A percentile compares a stretch with the other conserved stretches of the same genome.
Conservation (phyloP, 768 basidiomycete genomes). For the Naganishia kalamii region DNA sequence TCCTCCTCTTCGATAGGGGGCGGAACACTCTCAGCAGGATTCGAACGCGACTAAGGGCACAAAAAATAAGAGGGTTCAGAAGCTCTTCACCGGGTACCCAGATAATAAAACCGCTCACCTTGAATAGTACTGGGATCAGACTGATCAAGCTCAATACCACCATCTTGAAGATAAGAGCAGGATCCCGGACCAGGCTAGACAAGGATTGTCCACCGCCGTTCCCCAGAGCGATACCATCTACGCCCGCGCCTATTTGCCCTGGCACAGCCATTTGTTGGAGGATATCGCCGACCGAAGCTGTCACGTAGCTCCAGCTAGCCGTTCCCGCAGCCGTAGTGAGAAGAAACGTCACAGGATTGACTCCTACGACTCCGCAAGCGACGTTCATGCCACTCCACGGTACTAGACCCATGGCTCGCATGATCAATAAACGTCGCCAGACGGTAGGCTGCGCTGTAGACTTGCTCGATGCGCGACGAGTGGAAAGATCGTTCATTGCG, state of each 20-base stretch:
- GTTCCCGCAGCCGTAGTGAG: constrained; percentile 46
- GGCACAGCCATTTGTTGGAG: constrained; percentile 35
- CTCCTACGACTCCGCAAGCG: constrained; percentile 85
- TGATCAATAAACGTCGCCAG: constrained; percentile 81
- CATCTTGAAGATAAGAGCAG: constrained; percentile 75
- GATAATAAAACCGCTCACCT: constrained; percentile 17
- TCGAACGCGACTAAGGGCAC: constrained; percentile 23
- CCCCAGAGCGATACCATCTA: neutral
- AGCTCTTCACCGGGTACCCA: neutral
- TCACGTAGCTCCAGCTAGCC: constrained; percentile 46
- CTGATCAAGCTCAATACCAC: constrained; percentile 74
- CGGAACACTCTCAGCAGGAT: neutral
- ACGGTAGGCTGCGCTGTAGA: constrained; percentile 31
- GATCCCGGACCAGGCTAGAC: constrained; percentile 76
- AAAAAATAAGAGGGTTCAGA: neutral
- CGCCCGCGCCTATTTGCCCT: neutral
- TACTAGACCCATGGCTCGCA: constrained; percentile 84
- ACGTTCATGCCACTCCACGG: constrained; percentile 98
- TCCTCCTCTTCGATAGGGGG: constrained; percentile 9
- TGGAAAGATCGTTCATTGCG: constrained; percentile 16
- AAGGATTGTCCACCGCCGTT: constrained; percentile 55
- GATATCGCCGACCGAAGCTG: constrained; percentile 33
- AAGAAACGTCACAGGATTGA: constrained; percentile 49
- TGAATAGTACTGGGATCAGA: constrained; percentile 74
- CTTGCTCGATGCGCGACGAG: constrained; percentile 18